Percentiles rank a stretch among this genome's conserved stretches.
phyloP scores from a whole-genome alignment of 192 early-diverging fungal species.

The Oehlia diaphana region DNA sequence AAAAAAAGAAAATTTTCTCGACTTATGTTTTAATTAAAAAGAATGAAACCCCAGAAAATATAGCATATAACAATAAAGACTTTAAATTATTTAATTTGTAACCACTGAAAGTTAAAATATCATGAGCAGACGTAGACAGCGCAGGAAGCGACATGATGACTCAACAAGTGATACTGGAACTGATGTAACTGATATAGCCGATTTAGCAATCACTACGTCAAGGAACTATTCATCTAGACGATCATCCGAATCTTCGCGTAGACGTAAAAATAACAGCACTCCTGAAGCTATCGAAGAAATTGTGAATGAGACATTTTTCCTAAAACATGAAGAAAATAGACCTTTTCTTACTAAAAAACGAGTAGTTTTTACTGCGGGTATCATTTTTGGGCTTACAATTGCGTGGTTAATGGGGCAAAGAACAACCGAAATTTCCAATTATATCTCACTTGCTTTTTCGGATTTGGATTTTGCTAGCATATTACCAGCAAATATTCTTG shows the following conservation, averaged over 20 bases:
- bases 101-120: background rate
- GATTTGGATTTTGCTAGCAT: constrained; percentile 69
- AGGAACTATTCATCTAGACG: background rate
- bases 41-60: too few species aligned
- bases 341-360: constrained; percentile 38
- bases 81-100: background rate
- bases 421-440: constrained; percentile 44
- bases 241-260: background rate
- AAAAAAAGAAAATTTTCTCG: too few species aligned
- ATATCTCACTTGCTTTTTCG: constrained; percentile 36
- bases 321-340: constrained; percentile 25
- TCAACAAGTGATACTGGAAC: background rate
- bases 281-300: constrained; percentile 16
- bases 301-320: constrained; percentile 21
- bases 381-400: constrained; percentile 55
- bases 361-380: constrained; percentile 55
- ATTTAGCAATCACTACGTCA: background rate
- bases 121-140: background rate
- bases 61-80: too few species aligned
- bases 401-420: constrained; percentile 47
- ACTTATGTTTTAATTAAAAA: too few species aligned
- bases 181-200: background rate
- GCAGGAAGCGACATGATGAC: background rate
- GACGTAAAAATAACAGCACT: background rate
- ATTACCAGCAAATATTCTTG: constrained; percentile 62